Conservation (phyloP, 345 rosid genomes). For the Citrus unshiu region DNA sequence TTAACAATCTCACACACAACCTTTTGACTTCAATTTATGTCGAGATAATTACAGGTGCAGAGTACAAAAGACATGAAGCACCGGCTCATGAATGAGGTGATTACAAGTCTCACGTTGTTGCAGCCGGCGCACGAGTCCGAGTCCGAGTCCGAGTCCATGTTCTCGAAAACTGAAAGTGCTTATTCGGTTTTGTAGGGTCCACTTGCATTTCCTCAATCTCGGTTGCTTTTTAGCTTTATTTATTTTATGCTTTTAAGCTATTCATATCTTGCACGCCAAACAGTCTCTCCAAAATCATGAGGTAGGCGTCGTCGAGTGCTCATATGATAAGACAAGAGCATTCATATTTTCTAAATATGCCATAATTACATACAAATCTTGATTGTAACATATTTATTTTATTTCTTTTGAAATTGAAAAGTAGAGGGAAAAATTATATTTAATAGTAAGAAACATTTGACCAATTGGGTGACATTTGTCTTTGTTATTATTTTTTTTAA, state of each 20-base stretch:
- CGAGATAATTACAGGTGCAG: background rate
- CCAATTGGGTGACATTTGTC: too few relatives aligned
- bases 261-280: constrained; percentile 7
- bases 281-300: background rate
- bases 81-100: background rate
- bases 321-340: background rate
- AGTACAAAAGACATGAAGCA: too few relatives aligned
- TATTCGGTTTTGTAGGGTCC: background rate
- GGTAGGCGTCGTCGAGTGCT: background rate
- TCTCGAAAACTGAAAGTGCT: background rate
- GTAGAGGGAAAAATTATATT: too few relatives aligned
- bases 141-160: background rate
- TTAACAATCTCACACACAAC: background rate
- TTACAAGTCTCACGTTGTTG: background rate
- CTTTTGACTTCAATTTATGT: background rate
- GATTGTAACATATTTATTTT: background rate
- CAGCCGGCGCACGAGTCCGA: too few relatives aligned
- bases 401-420: too few relatives aligned
- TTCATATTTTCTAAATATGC: background rate
- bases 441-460: too few relatives aligned
- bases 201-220: background rate
- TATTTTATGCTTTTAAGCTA: background rate
- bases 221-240: background rate
- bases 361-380: background rate
- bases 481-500: too few relatives aligned